These are phyloP conservation scores for Spathaspora passalidarum DNA, from an alignment of 805 yeast species.

Conservation along the genomic window DNA sequence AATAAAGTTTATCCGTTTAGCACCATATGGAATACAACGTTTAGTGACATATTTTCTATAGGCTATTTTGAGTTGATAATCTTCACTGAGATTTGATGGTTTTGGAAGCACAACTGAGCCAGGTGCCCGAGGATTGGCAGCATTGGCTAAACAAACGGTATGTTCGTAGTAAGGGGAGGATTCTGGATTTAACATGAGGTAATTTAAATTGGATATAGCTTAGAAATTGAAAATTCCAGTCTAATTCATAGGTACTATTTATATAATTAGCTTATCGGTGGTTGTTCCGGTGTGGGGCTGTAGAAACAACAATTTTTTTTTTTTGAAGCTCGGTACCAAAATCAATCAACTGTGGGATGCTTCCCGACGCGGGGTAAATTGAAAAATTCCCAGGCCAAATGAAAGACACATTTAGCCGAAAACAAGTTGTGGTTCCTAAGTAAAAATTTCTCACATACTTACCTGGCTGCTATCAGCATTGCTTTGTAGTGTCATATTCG, in stretches of 20 bases:
- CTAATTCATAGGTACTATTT: no score
- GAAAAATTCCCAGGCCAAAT: no score
- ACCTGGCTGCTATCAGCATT: no score
- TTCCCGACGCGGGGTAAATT: not conserved
- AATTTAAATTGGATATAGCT: not conserved
- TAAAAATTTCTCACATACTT: no score
- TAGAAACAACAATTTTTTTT: not conserved
- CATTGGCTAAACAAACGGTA: constrained; percentile 18
- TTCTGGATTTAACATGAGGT: constrained; percentile 8
- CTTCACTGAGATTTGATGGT: constrained; percentile 36
- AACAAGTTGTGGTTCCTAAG: not conserved
- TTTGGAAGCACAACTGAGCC: constrained; percentile 22
- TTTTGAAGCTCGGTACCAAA: not conserved
- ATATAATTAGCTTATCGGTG: not conserved
- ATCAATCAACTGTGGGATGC: not conserved
- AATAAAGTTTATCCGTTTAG: constrained; percentile 42
- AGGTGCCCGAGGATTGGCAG: constrained; percentile 34
- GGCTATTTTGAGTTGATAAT: constrained; percentile 42
- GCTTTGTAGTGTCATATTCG: no score
- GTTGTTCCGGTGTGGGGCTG: not conserved
- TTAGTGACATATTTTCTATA: constrained; percentile 41
- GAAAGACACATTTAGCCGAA: not conserved
- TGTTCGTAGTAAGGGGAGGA: constrained; percentile 9
- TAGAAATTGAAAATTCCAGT: no score
- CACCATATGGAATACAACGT: constrained; percentile 9